phyloP scores from a whole-genome alignment of 2,329 filamentous ascomycete species.

The Trichoderma atrobrunneum region DNA sequence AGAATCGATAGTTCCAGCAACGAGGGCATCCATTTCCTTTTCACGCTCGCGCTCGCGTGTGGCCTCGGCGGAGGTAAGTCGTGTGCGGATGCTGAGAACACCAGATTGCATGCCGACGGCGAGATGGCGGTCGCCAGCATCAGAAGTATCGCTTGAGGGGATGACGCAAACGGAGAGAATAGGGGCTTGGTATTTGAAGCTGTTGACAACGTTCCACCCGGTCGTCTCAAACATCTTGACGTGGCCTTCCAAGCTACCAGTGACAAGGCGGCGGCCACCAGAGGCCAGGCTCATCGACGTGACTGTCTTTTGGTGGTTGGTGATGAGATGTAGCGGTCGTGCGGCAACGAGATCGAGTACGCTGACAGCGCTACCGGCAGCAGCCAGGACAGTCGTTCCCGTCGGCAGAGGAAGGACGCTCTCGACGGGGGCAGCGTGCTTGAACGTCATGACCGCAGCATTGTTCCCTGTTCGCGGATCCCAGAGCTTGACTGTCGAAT shows the following conservation, averaged over 20 bases:
- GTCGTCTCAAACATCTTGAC: conserved; percentile 95
- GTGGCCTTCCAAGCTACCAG: conserved; percentile 88
- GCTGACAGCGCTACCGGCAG: conserved; percentile 81
- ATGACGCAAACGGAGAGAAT: conserved; percentile 82
- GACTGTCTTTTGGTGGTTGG: conserved; percentile 97
- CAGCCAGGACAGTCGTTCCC: conserved; percentile 80
- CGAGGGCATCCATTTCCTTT: conserved; percentile 79
- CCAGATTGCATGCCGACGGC: conserved; percentile 94
- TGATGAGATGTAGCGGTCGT: conserved; percentile 79
- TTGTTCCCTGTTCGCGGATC: conserved; percentile 72
- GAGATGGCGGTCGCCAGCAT: conserved; percentile 81
- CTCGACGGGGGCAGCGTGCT: conserved; percentile 87
- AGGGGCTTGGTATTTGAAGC: conserved; percentile 87
- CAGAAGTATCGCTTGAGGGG: conserved; percentile 32
- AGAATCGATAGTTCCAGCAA: conserved; percentile 73
- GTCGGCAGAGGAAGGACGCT: conserved; percentile 82
- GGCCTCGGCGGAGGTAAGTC: conserved; percentile 81
- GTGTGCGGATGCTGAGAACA: conserved; percentile 83
- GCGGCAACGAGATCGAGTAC: conserved; percentile 91
- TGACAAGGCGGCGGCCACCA: conserved; percentile 75
- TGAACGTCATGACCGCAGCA: conserved; percentile 82
- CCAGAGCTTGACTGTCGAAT: conserved; percentile 90
- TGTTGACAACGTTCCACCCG: conserved; percentile 94
- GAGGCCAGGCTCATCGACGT: conserved; percentile 82
- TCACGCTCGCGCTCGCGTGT: conserved; percentile 71